Conservation (phyloP, 352 stramenopile species). For the Globisporangium barbulae region DNA sequence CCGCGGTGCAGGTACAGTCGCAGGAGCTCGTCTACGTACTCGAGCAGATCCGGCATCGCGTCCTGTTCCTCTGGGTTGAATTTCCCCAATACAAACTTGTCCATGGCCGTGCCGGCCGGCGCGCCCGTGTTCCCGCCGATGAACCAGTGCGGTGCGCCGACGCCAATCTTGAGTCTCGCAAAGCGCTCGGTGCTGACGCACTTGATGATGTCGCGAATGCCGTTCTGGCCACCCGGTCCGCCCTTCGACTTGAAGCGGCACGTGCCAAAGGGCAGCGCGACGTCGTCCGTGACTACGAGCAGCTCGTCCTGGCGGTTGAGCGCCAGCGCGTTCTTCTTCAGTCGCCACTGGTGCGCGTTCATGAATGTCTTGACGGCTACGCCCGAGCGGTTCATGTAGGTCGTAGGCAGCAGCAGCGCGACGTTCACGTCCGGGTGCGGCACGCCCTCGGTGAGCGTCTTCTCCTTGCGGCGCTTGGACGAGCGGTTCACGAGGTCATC, state of each 20-base stretch:
- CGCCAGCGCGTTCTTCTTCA: constrained; percentile 81
- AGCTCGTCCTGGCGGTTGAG: constrained; percentile 84
- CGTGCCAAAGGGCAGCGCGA: constrained; percentile 75
- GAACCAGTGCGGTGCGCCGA: constrained; percentile 82
- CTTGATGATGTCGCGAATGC: constrained; percentile 84
- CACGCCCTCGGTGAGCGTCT: constrained; percentile 70
- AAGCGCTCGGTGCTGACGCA: constrained; percentile 78
- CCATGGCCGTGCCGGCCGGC: constrained; percentile 73
- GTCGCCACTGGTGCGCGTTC: constrained; percentile 71
- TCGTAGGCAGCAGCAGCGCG: constrained; percentile 66
- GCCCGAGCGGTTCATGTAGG: constrained; percentile 87
- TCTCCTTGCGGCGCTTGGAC: constrained; percentile 71
- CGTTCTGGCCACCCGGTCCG: constrained; percentile 76
- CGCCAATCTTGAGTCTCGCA: constrained; percentile 75
- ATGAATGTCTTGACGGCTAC: constrained; percentile 76
- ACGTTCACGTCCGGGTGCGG: constrained; percentile 74
- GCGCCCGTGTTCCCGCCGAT: constrained; percentile 55
- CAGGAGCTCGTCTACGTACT: constrained; percentile 74
- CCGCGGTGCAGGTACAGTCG: constrained; percentile 79
- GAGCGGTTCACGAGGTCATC: constrained; percentile 79
- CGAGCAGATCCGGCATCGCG: constrained; percentile 51
- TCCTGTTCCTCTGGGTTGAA: constrained; percentile 83
- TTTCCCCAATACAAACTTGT: constrained; percentile 76
- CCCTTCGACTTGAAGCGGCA: constrained; percentile 82
- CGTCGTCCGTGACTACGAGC: constrained; percentile 80